phyloP scores from a whole-genome alignment of 164 flowering plant species.

The Berberis thunbergii region DNA sequence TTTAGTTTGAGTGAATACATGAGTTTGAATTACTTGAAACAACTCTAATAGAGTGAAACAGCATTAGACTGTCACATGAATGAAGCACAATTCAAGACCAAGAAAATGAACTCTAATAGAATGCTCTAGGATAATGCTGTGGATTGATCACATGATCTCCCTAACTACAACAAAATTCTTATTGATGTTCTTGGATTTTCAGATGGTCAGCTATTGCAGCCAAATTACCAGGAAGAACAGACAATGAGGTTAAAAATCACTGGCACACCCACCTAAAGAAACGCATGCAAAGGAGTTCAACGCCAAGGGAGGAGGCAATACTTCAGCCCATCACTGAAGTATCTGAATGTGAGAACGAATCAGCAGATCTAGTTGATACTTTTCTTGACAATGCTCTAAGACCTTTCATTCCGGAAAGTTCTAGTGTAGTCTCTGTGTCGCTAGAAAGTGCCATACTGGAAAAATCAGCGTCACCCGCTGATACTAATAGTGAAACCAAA shows the following conservation, averaged over 20 bases:
- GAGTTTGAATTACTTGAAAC: not conserved
- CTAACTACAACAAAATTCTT: not conserved
- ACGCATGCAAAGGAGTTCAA: not conserved
- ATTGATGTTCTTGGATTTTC: not conserved
- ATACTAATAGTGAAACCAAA: not conserved
- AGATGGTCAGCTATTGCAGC: constrained; percentile 10
- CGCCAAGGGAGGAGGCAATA: not conserved
- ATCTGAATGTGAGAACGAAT: not conserved
- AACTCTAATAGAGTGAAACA: too few relatives aligned
- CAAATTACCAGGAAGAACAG: constrained; percentile 8
- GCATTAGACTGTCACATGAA: too few relatives aligned
- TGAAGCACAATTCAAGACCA: not conserved
- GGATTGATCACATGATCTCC: not conserved
- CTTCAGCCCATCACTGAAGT: not conserved
- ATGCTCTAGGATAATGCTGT: too few relatives aligned
- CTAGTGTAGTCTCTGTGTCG: not conserved
- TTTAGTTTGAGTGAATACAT: not conserved
- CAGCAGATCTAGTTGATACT: not conserved
- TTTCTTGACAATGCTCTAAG: not conserved
- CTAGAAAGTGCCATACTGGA: not conserved
- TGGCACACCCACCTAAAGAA: constrained; percentile 10
- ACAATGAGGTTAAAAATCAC: constrained; percentile 4
- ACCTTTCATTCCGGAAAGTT: constrained; percentile 4
- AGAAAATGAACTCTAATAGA: not conserved
- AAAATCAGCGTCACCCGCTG: not conserved